Evolutionary conservation across 2,329 filamentous ascomycete genomes (phyloP), one percentile per base, ranked within the genome.

Genomic region (Colletotrichum caudatum): DNA sequence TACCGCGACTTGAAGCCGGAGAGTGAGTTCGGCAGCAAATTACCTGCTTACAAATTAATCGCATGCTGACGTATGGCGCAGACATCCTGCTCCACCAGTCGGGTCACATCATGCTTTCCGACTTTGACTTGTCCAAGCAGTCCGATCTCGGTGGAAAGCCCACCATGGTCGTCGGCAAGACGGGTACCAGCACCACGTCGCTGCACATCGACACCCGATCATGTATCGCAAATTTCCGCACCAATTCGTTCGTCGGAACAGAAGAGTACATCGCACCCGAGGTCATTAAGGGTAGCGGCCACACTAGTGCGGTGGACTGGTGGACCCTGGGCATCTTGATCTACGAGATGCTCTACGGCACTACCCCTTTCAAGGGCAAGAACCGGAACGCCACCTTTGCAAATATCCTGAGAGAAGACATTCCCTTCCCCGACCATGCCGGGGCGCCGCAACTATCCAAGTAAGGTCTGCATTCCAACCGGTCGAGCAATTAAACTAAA

Each of bases 91-190:
- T 99, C 29, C 96, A 99, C 81, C 96, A 99, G 82, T 98, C 96
- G n/a, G 96, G 96, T 20, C 96, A 99, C 82, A 99, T 99, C 77
- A 99, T 99, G 96, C 89, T 99, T 80, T 98, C 96, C 73, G 96
- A 99, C 84, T 99, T 99, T 82, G 96, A 99, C 82, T 84, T 99
- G 73, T 98, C 95, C 12, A 99, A 99, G 83, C 96, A 99, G 83
- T 99, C 96, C 8, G 96, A 97, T 75, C 92, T 94, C 20, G 96
- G 95, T 78, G 96, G 96, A 84, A 95, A 95, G 79, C 96, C 96
- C 60, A 98, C 95, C 33, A 98, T 99, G 95, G 98, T 99, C 78
- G 88, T 98, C 73, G 94, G 93, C 76, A 94, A 94, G 80, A 95
- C 93, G 76, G 95, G 95, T 64, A 92, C 94, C 50, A 95, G 94